These are phyloP conservation scores for Penicillium sp. DNA, from an alignment of 2,329 filamentous ascomycete genomes.

Conservation along the genomic window DNA sequence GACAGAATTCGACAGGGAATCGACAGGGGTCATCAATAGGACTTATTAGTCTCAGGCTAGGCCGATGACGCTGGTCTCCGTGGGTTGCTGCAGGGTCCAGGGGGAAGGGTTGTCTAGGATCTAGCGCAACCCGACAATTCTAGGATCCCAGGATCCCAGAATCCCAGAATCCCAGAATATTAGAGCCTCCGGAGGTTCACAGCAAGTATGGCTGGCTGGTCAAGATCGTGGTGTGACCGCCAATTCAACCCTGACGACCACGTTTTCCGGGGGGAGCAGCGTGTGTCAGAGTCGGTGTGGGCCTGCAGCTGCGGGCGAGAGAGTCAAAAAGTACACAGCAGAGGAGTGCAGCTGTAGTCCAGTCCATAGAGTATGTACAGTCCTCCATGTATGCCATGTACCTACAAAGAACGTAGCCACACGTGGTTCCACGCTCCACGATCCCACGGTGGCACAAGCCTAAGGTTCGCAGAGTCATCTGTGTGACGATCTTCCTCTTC, in stretches of 20 bases:
- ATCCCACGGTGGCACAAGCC: constrained; percentile 6
- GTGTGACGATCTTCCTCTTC: constrained; percentile 11
- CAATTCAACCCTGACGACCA: constrained; percentile 5
- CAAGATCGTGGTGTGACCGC: constrained; percentile 1
- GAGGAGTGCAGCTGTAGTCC: too few relatives aligned
- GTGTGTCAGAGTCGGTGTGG: constrained; percentile 4
- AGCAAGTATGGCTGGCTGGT: too few relatives aligned
- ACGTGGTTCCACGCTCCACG: constrained; percentile 25
- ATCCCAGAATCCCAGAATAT: too few relatives aligned
- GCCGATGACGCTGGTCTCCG: not conserved
- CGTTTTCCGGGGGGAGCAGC: constrained; percentile 2
- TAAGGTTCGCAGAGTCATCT: constrained; percentile 1
- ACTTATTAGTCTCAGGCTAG: not conserved
- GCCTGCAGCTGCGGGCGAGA: constrained; percentile 4
- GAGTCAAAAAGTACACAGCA: not conserved
- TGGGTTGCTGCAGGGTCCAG: not conserved
- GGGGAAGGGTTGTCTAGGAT: too few relatives aligned
- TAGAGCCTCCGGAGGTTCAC: too few relatives aligned
- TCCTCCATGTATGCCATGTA: too few relatives aligned
- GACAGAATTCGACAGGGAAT: not conserved
- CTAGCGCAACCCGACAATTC: not conserved
- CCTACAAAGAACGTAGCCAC: constrained; percentile 9
- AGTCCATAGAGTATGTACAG: too few relatives aligned
- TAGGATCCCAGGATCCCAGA: not conserved
- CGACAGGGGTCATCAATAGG: not conserved